Evolutionary conservation across 495 filamentous ascomycete species (phyloP), one percentile per base, ranked within the genome.

Genomic region (Lasiosphaeris hirsuta): DNA sequence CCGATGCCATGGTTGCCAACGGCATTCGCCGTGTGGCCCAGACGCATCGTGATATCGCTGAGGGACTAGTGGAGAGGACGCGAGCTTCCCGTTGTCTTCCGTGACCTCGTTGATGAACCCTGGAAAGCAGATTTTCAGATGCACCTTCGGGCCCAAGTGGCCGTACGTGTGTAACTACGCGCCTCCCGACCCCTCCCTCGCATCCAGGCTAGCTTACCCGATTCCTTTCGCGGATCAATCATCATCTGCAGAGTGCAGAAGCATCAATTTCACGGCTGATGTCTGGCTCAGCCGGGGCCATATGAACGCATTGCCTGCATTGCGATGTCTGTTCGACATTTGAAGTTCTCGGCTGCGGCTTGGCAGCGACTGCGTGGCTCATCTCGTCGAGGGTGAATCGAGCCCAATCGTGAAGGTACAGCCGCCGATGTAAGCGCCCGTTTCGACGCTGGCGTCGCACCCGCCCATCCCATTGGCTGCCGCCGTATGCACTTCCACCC

Each of bases 341-440:
- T 13, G 49, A 7, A 30, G 11, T 52, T n/a, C 23, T 10, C 30
- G 36, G 30, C 17, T 34, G 56, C 34, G 43, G 39, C 30, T 52
- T 36, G 47, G 36, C 37, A 39, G 40, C 45, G 41, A 43, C 14
- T 47, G 35, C 33, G 33, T 64, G 54, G 62, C 44, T 62, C 52
- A 57, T 65, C 51, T 59, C 52, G 18, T 7, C 51, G 50, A 56
- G 44, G 37, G 17, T 18, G 23, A 53, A 15, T 58, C 15, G 36
- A 13, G 44, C 55, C 68, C 68, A 69, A 67, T 70, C 44, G 60
- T 58, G 13, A 47, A 50, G 33, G 53, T 54, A 46, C 56, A 65
- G 48, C 56, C 64, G 58, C 60, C 62, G 37, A 36, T 49, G 44
- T 71, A 71, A 71, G 69, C 69, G 69, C 69, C 69, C 62, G 60